Evolutionary conservation across 2,329 filamentous ascomycete genomes (phyloP), one percentile per base, ranked within the genome.

Genomic region (Lasiodiplodia citricola): DNA sequence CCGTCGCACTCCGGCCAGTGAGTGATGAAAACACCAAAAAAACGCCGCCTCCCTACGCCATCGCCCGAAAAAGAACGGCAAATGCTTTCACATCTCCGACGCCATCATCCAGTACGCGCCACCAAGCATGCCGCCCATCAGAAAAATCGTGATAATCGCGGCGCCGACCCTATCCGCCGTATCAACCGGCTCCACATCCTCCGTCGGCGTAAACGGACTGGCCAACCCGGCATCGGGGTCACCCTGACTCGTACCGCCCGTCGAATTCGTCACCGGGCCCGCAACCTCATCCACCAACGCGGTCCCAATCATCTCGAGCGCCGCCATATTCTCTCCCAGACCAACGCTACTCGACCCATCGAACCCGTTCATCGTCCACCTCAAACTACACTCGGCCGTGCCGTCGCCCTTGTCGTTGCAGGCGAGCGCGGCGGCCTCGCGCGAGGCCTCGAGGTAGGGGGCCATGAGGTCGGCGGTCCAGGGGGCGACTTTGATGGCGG

Each of bases 401-500:
- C 21, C 87, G 85, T 10, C 85, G 83, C 44, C 52, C 0, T 80
- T 78, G 3, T 87, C 89, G 10, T 87, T 88, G 78, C 91, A 93
- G 68, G 88, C 86, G 51, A 83, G 83, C 1, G 88, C 86, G 0
- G 90, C 91, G 0, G 86, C 89, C 66, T 82, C 70, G 8, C 90
- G 83, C 1, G 89, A 91, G 0, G 83, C 78, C 58, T 80, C 77
- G 5, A 91, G 77, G 35, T 85, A 82, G 0, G 80, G 84, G 0
- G 88, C 85, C 68, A 87, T 79, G 71, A 93, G 88, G 18, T 75
- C 80, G 1, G 84, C 79, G 50, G 78, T 78, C 0, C 87, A 88
- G 54, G 84, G 85, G 0, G 91, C 90, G 0, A 88, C 90, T 16
- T 92, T 69, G 72, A 90, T 84, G 1, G 87, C 85, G 1, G 87